These are phyloP conservation scores for Annulohypoxylon maeteangense DNA, from an alignment of 495 filamentous ascomycete genomes.

Conservation along the genomic window DNA sequence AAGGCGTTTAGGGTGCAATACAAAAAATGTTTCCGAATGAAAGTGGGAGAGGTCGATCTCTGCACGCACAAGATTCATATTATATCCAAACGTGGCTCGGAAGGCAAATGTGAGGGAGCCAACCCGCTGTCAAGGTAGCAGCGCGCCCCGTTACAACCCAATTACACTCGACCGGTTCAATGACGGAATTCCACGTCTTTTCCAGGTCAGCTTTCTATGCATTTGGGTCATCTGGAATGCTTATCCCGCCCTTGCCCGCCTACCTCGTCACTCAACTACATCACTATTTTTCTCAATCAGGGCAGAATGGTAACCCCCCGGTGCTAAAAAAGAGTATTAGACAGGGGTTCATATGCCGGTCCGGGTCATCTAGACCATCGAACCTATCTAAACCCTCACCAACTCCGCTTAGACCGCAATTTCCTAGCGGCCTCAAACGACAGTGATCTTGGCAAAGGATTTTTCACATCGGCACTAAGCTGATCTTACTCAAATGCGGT, in stretches of 20 bases:
- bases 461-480: constrained; percentile 16
- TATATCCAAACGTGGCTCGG: constrained; percentile 37
- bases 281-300: constrained; percentile 1
- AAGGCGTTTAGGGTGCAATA: constrained; percentile 32
- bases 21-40: constrained; percentile 42
- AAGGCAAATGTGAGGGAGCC: constrained; percentile 37
- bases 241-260: background rate
- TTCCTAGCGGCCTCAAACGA: constrained; percentile 36
- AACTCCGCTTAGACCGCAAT: constrained; percentile 36
- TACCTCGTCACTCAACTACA: background rate
- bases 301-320: constrained; percentile 4
- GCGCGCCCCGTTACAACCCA: constrained; percentile 18
- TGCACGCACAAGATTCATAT: constrained; percentile 36
- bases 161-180: constrained; percentile 11
- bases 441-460: constrained; percentile 31
- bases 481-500: constrained; percentile 33
- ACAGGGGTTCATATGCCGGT: constrained; percentile 32
- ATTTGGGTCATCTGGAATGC: constrained; percentile 10
- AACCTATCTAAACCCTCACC: background rate
- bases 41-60: constrained; percentile 40
- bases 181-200: constrained; percentile 16
- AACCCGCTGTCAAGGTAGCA: constrained; percentile 28
- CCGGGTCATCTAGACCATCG: background rate
- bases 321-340: constrained; percentile 11
- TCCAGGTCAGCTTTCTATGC: constrained; percentile 13